Evolutionary conservation across 208 protist species (phyloP).

Genomic region (Naegleria gruberi): DNA sequence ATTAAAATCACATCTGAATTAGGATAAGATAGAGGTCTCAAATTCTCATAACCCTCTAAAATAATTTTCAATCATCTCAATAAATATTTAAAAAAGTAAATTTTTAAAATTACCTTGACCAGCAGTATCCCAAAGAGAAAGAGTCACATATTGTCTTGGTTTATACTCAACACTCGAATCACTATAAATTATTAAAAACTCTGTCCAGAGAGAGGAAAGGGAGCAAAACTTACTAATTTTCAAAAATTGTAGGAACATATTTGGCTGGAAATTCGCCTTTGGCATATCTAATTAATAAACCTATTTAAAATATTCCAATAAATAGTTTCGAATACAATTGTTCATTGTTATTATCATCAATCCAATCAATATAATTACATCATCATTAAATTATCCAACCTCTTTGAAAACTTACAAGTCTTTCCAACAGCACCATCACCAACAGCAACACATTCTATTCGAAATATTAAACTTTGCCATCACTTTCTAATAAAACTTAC

Average conservation of each 20-base stretch:
- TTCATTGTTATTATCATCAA: too few species aligned
- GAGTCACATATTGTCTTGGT: conserved; percentile 25
- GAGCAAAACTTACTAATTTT: too few species aligned
- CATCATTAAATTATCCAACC: too few species aligned
- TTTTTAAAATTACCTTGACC: neutral
- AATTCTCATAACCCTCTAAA: neutral
- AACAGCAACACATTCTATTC: neutral
- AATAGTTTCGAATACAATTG: too few species aligned
- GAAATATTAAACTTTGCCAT: too few species aligned
- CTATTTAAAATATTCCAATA: neutral
- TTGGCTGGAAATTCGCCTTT: neutral
- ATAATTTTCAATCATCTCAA: neutral
- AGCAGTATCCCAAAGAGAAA: conserved; percentile 35
- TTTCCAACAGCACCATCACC: conserved; percentile 16
- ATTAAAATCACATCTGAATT: neutral
- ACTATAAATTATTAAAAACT: too few species aligned
- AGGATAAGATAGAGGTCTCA: neutral
- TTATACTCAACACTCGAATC: too few species aligned
- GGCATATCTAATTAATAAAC: neutral
- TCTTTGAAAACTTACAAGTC: neutral
- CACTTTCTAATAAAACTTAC: too few species aligned
- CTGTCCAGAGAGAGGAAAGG: too few species aligned
- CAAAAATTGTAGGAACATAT: neutral
- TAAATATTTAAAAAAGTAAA: neutral
- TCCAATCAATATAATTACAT: too few species aligned